Base-by-base conservation (phyloP, 495 filamentous ascomycete genomes). In the Tuber magnatum region DNA sequence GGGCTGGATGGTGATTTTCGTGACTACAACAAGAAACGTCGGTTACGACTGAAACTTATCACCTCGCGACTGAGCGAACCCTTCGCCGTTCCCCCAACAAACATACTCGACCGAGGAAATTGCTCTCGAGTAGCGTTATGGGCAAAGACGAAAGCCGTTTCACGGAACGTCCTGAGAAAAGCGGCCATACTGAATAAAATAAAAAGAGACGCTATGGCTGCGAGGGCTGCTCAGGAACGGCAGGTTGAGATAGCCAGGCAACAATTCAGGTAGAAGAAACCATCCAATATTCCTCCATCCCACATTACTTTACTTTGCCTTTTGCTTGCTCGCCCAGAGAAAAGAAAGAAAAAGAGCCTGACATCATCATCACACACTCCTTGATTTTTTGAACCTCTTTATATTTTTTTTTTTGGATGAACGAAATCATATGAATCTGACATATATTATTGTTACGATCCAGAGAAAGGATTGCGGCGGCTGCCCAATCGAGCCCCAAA, bases 11-110 rank as follows among this genome's bases (percentile, higher is more conserved):
- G 74, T 56, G 74, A 77, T 38, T 74, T 72, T 68, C 80, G 80
- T 71, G 83, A 85, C 42, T 82, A 81, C 71, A 88, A 87, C 18
- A 93, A 93, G 84, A 92, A 91, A 82, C 89, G 91, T 40, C 86
- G 91, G 14, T 80, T 93, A 24, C 87, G 89, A 8, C 83, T 89
- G 32, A 83, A 88, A 38, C 84, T 92, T 35, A 87, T 92, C 76
- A 93, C 91, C 7, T 92, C 90, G 6, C 86, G 90, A 28, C 87
- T 93, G 1, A 91, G 89, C 41, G 85, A 84, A 69, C 91, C 91
- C 2, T 93, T 89, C 80, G 91, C 90, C 1, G 84, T 86, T 18
- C 91, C 91, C 0, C 87, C 91, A 8, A 89, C 90, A 35, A 89
- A 92, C 81, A 90, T 92, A 73, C 84, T 90, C 72, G 88, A 90